Evolutionary conservation across 2,329 filamentous ascomycete species (phyloP).

Genomic region (Phialophora tarda): DNA sequence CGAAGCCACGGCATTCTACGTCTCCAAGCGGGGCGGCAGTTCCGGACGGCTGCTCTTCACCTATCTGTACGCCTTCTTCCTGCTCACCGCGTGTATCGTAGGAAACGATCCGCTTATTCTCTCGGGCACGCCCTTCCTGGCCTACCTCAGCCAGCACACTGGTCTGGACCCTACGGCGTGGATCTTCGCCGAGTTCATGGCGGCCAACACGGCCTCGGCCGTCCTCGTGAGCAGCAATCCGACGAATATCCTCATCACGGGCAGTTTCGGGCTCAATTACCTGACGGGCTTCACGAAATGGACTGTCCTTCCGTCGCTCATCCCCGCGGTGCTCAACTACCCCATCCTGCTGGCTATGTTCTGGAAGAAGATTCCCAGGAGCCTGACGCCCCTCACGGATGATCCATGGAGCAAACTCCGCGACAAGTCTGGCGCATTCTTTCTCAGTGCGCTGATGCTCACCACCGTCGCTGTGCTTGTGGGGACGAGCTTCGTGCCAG

Average conservation of each 20-base stretch:
- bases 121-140: constrained; percentile 40
- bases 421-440: constrained; percentile 35
- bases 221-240: constrained; percentile 80
- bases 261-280: constrained; percentile 39
- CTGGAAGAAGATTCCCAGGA: constrained; percentile 39
- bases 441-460: constrained; percentile 37
- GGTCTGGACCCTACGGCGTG: constrained; percentile 37
- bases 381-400: constrained; percentile 34
- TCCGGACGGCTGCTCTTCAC: constrained; percentile 38
- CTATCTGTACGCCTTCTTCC: constrained; percentile 39
- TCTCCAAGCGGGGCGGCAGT: constrained; percentile 39
- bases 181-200: constrained; percentile 41
- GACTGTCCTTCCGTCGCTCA: constrained; percentile 39
- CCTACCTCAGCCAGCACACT: constrained; percentile 39
- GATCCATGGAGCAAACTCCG: constrained; percentile 40
- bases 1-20: constrained; percentile 38
- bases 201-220: constrained; percentile 67
- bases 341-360: constrained; percentile 39
- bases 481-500: constrained; percentile 40
- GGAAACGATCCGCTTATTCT: constrained; percentile 40
- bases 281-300: constrained; percentile 40
- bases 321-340: constrained; percentile 38
- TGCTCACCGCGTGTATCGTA: constrained; percentile 38
- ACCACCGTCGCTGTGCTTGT: constrained; percentile 39
- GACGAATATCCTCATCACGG: constrained; percentile 51